Conservation (phyloP, 768 basidiomycete genomes). For the Artomyces pyxidatus region DNA sequence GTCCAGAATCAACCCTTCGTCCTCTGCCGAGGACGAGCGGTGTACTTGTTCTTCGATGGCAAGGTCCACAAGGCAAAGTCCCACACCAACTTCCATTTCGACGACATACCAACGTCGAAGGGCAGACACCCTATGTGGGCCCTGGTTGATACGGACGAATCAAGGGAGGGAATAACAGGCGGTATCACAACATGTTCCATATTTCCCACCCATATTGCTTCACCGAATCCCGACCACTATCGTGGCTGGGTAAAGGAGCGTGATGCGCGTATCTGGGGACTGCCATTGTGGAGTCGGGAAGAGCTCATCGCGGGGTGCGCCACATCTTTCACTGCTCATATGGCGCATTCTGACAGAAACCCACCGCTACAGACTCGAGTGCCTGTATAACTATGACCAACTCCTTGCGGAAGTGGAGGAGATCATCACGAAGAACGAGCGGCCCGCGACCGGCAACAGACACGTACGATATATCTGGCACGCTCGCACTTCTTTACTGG, state of each 20-base stretch:
- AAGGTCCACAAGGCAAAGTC: neutral
- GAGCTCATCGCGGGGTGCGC: neutral
- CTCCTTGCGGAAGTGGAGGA: too few species aligned
- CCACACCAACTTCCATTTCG: neutral
- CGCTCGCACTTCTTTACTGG: too few species aligned
- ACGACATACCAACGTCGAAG: neutral
- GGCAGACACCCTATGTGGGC: neutral
- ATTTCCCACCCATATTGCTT: neutral
- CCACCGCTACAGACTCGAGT: neutral
- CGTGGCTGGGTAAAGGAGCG: conserved; percentile 2
- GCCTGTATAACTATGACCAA: too few species aligned
- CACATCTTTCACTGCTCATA: neutral
- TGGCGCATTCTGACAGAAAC: neutral
- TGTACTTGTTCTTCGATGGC: neutral
- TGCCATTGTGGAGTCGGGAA: neutral
- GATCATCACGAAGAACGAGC: too few species aligned
- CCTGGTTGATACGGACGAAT: neutral
- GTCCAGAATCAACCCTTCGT: too few species aligned
- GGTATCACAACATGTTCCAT: too few species aligned
- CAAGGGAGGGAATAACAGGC: neutral
- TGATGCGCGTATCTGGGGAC: neutral
- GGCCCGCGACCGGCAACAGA: too few species aligned
- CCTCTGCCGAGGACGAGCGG: too few species aligned
- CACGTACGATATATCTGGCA: too few species aligned
- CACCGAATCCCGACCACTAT: neutral